Percentiles rank a stretch among this genome's conserved stretches.
Conservation (phyloP, 2,329 filamentous ascomycete species). For the Monosporascus sp. region DNA sequence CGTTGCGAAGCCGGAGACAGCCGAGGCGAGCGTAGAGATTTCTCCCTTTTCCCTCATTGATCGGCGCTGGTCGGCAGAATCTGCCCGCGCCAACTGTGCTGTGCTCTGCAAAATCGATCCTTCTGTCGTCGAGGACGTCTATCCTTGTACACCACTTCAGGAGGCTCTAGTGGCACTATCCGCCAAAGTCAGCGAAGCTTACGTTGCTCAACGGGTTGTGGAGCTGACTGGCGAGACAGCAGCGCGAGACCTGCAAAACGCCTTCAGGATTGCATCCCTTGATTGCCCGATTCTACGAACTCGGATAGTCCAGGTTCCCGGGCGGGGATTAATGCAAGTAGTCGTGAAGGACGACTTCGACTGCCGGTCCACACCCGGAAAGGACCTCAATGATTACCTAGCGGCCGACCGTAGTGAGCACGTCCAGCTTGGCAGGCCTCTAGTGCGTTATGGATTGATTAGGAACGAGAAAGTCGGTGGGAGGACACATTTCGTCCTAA, state of each 20-base stretch:
- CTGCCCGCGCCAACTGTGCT: conserved; percentile 33
- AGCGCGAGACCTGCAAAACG: conserved; percentile 33
- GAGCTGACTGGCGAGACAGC: conserved; percentile 31
- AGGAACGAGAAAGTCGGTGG: conserved; percentile 21
- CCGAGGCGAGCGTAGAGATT: conserved; percentile 21
- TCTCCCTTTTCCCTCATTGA: conserved; percentile 36
- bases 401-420: conserved; percentile 32
- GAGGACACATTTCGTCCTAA: conserved; percentile 42
- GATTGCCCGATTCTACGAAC: conserved; percentile 41
- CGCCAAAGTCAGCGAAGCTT: conserved; percentile 44
- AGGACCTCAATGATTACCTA: conserved; percentile 35
- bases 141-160: conserved; percentile 50
- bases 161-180: conserved; percentile 51
- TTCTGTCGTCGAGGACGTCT: conserved; percentile 42
- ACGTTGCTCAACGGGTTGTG: conserved; percentile 46
- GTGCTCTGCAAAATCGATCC: conserved; percentile 33
- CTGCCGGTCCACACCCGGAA: conserved; percentile 26
- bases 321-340: conserved; percentile 41
- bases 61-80: conserved; percentile 26
- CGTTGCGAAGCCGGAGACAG: conserved; percentile 23
- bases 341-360: conserved; percentile 36
- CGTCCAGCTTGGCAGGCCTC: conserved; percentile 40
- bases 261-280: conserved; percentile 35
- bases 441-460: conserved; percentile 42
- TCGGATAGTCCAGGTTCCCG: conserved; percentile 41